Conservation (phyloP, 495 filamentous ascomycete species). For the Durotheca rogersii region DNA sequence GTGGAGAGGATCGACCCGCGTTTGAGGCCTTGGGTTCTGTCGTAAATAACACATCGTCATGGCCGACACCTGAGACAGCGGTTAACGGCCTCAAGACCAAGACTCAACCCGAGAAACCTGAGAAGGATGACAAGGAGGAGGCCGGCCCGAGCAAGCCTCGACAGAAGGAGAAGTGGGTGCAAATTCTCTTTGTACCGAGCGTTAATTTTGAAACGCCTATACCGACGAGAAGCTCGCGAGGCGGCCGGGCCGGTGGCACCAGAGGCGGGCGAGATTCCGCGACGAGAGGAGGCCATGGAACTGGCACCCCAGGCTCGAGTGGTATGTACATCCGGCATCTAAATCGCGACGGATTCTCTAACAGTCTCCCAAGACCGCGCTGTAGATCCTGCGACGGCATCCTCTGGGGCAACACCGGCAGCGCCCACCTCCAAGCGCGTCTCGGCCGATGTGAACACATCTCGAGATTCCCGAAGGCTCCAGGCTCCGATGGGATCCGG, state of each 20-base stretch:
- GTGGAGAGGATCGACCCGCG: slow-evolving; percentile 44
- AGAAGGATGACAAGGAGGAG: slow-evolving; percentile 70
- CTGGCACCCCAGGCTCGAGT: slow-evolving; percentile 15
- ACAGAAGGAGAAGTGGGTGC: slow-evolving; percentile 71
- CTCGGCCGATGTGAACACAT: slow-evolving; percentile 43
- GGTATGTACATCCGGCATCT: slow-evolving; percentile 7
- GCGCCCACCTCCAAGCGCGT: slow-evolving; percentile 46
- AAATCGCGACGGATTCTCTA: no score
- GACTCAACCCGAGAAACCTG: slow-evolving; percentile 59
- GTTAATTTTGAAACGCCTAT: slow-evolving; percentile 82
- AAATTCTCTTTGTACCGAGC: slow-evolving; percentile 70
- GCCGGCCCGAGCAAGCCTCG: slow-evolving; percentile 52
- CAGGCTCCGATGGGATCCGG: slow-evolving; percentile 17
- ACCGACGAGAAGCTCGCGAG: slow-evolving; percentile 62
- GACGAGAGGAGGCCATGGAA: slow-evolving; percentile 30
- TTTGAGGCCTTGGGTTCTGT: slow-evolving; percentile 52
- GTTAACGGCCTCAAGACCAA: slow-evolving; percentile 53
- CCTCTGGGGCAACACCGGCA: slow-evolving; percentile 13
- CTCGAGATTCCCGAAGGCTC: slow-evolving; percentile 39
- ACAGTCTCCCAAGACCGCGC: slow-evolving; percentile 25
- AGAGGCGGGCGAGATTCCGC: slow-evolving; percentile 53
- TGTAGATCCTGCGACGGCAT: slow-evolving; percentile 17
- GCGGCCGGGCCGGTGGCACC: slow-evolving; percentile 54
- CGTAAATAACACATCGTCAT: slow-evolving; percentile 72
- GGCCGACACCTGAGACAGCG: slow-evolving; percentile 87